phyloP scores from a whole-genome alignment of 1,284 basidiomycete species.

The Volvariella volvacea region DNA sequence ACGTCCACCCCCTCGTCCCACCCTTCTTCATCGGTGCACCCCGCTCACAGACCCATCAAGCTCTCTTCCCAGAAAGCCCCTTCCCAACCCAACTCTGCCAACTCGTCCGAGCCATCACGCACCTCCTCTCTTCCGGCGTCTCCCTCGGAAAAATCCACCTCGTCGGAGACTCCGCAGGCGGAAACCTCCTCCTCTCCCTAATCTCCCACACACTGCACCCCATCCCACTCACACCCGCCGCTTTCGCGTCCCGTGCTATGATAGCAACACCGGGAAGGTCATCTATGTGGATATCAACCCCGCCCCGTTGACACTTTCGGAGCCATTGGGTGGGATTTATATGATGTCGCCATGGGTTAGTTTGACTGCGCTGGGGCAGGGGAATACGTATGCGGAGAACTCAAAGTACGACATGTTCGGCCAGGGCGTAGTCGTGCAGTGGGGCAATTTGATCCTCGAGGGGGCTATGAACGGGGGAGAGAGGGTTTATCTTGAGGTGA shows the following conservation, averaged over 20 bases:
- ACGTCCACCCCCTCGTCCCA: constrained; percentile 8
- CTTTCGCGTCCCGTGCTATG: too few species aligned
- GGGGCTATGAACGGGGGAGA: too few species aligned
- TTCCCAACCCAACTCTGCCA: constrained; percentile 34
- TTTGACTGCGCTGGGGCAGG: constrained; percentile 14
- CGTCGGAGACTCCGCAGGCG: constrained; percentile 44
- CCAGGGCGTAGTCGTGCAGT: too few species aligned
- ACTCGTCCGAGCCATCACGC: constrained; percentile 22
- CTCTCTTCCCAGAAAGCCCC: constrained; percentile 17
- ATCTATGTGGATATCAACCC: constrained; percentile 8
- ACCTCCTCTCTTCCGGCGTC: constrained; percentile 28
- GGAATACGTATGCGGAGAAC: too few species aligned
- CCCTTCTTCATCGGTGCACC: neutral
- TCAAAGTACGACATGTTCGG: too few species aligned
- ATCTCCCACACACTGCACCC: constrained; percentile 29
- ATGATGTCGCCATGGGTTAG: constrained; percentile 34
- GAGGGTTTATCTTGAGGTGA: too few species aligned
- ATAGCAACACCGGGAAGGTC: too few species aligned
- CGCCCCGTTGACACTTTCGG: constrained; percentile 12
- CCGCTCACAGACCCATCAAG: constrained; percentile 9
- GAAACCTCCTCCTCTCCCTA: constrained; percentile 36
- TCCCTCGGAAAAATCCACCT: constrained; percentile 42
- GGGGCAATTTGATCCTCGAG: too few species aligned
- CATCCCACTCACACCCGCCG: constrained; percentile 4
- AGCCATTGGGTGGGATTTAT: constrained; percentile 23